Percentiles rank a stretch among this genome's conserved stretches.
Evolutionary conservation across 345 rosid species (phyloP).

Genomic region (Erucastrum elatum): DNA sequence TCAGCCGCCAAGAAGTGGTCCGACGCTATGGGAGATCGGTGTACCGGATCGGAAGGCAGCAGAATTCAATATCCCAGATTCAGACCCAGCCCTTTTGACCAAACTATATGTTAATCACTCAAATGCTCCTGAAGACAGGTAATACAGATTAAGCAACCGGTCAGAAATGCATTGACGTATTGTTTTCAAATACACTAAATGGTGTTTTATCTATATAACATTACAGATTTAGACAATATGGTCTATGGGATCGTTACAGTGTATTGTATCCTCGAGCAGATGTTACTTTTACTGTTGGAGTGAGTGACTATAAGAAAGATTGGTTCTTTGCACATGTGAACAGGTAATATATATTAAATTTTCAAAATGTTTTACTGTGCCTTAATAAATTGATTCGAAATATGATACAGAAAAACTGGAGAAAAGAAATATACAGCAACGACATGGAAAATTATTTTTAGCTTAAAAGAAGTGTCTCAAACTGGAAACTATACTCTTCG

Average conservation of each 20-base stretch:
- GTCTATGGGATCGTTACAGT: conserved; percentile 69
- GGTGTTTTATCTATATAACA: neutral
- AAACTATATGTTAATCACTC: conserved; percentile 34
- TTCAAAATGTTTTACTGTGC: neutral
- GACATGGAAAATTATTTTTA: conserved; percentile 69
- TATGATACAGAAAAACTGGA: conserved; percentile 43
- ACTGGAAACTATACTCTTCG: conserved; percentile 58
- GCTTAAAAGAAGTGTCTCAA: conserved; percentile 34
- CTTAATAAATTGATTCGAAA: neutral
- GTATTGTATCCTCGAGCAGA: conserved; percentile 55
- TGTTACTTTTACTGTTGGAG: conserved; percentile 51
- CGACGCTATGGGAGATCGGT: conserved; percentile 91
- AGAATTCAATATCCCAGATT: conserved; percentile 68
- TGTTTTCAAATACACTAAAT: neutral
- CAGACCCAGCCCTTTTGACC: conserved; percentile 56
- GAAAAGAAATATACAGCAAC: conserved; percentile 42
- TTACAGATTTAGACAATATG: conserved; percentile 74
- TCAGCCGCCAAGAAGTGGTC: conserved; percentile 73
- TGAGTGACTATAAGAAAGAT: conserved; percentile 47
- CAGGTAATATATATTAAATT: conserved; percentile 42
- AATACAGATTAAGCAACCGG: neutral
- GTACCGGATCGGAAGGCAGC: conserved; percentile 70
- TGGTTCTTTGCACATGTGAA: conserved; percentile 88
- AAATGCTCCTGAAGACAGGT: conserved; percentile 42
- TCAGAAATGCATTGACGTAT: neutral